Conservation (phyloP, 495 filamentous ascomycete genomes). For the Jackrogersella minutella region DNA sequence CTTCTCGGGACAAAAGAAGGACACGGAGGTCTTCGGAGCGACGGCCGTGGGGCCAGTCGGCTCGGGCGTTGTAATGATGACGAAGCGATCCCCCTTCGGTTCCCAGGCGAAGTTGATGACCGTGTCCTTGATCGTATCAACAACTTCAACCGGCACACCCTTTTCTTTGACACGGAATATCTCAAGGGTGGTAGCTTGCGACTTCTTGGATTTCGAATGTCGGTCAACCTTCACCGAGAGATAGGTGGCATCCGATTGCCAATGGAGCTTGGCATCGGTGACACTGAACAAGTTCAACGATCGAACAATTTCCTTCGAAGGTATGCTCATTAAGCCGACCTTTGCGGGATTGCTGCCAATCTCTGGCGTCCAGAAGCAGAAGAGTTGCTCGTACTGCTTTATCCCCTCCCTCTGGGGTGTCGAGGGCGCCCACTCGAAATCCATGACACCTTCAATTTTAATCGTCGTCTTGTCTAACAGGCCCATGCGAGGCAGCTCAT, state of each 20-base stretch:
- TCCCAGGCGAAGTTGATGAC: slow-evolving; percentile 99
- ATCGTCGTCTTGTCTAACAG: slow-evolving; percentile 86
- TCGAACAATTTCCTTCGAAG: slow-evolving; percentile 89
- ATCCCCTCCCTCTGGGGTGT: slow-evolving; percentile 78
- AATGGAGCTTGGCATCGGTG: slow-evolving; percentile 94
- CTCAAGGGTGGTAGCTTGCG: slow-evolving; percentile 92
- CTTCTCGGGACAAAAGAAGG: slow-evolving; percentile 97
- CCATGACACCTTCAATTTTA: slow-evolving; percentile 94
- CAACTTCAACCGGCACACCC: slow-evolving; percentile 96
- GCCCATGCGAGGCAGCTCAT: slow-evolving; percentile 92
- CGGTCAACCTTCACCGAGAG: slow-evolving; percentile 98
- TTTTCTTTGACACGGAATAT: slow-evolving; percentile 98
- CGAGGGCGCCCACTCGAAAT: slow-evolving; percentile 96
- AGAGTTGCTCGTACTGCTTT: slow-evolving; percentile 90
- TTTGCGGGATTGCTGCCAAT: slow-evolving; percentile 98
- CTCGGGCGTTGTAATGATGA: slow-evolving; percentile 94
- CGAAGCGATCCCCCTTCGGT: slow-evolving; percentile 94
- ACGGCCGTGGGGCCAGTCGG: slow-evolving; percentile 75
- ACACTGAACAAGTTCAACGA: slow-evolving; percentile 98
- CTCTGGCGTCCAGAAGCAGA: slow-evolving; percentile 99
- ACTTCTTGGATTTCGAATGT: slow-evolving; percentile 99
- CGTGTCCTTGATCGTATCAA: slow-evolving; percentile 95
- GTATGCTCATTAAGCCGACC: slow-evolving; percentile 95
- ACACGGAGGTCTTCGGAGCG: slow-evolving; percentile 91
- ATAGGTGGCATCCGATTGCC: slow-evolving; percentile 93